phyloP scores from a whole-genome alignment of 306 rosid species.

The Quercus bicolor region DNA sequence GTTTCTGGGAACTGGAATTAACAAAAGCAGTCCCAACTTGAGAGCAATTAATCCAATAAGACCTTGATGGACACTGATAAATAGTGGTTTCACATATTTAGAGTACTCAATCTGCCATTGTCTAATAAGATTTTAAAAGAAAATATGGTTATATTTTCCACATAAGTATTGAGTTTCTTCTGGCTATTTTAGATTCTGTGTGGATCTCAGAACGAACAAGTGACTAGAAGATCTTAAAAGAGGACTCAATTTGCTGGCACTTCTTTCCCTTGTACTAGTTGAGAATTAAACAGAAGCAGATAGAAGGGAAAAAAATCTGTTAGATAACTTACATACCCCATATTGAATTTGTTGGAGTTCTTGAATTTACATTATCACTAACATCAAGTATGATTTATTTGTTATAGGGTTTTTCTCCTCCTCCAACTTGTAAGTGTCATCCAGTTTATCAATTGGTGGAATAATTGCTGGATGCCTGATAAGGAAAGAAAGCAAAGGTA shows the following conservation, averaged over 20 bases:
- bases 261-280: not conserved
- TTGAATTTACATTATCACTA: not conserved
- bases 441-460: conserved; percentile 89
- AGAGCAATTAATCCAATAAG: not conserved
- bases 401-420: conserved; percentile 45
- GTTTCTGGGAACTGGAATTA: not conserved
- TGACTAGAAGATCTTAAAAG: not conserved
- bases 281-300: not conserved
- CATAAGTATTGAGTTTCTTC: too few species aligned
- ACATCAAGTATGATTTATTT: conserved; percentile 13
- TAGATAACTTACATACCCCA: not conserved
- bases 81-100: not conserved
- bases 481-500: conserved; percentile 64
- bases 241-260: not conserved
- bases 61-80: not conserved
- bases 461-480: conserved; percentile 75
- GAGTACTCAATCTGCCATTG: not conserved
- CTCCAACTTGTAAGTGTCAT: conserved; percentile 76
- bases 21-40: not conserved
- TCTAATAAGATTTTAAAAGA: too few species aligned
- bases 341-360: not conserved
- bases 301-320: not conserved
- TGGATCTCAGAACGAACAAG: not conserved
- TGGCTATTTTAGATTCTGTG: not conserved
- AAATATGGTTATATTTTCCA: too few species aligned